phyloP scores from a whole-genome alignment of 139 green algal species.

The Auxenochlorella pyrenoidosa region DNA sequence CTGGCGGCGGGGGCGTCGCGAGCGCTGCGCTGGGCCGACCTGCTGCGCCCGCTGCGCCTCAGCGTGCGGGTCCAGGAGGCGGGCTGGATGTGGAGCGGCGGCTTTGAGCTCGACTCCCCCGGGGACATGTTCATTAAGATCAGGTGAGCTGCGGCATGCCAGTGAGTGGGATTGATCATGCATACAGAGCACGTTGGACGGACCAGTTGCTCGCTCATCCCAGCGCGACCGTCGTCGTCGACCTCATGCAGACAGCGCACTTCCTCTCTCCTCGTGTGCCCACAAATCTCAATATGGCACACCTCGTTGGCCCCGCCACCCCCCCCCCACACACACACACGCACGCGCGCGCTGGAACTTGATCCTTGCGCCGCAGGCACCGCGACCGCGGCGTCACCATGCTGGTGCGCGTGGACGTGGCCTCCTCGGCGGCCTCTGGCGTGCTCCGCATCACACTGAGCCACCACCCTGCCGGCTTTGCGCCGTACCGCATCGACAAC shows the following conservation, averaged over 20 bases:
- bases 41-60: slow-evolving; percentile 58
- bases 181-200: too few species aligned
- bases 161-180: too few species aligned
- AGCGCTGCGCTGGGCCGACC: slow-evolving; percentile 75
- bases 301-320: too few species aligned
- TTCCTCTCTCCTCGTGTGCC: too few species aligned
- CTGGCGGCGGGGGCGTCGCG: slow-evolving; percentile 51
- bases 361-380: slow-evolving; percentile 11
- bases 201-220: too few species aligned
- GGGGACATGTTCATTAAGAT: slow-evolving; percentile 81
- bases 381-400: slow-evolving; percentile 70
- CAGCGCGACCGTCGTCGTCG: too few species aligned
- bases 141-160: slow-evolving; percentile 24
- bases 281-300: too few species aligned
- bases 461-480: slow-evolving; percentile 69
- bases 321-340: too few species aligned
- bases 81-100: slow-evolving; percentile 86
- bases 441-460: slow-evolving; percentile 54
- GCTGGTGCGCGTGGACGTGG: slow-evolving; percentile 76
- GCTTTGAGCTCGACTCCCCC: slow-evolving; percentile 67
- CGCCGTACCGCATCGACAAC: slow-evolving; percentile 88
- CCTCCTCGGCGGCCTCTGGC: slow-evolving; percentile 20
- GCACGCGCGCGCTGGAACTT: too few species aligned
- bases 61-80: slow-evolving; percentile 78
- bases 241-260: too few species aligned